Conservation (phyloP, 768 basidiomycete species). For the Botryobasidium botryosum region DNA sequence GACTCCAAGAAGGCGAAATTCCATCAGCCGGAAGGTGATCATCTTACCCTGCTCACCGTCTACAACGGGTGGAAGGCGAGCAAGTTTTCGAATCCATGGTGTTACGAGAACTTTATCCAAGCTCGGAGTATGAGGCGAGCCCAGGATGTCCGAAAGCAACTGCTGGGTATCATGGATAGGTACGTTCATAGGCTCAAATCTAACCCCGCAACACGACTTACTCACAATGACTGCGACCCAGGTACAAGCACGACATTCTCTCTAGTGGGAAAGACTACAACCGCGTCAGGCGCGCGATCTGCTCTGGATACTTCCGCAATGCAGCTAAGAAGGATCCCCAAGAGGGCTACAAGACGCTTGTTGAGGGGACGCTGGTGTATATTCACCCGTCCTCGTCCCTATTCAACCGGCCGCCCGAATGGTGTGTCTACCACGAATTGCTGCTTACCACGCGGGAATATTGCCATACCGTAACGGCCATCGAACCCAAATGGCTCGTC, state of each 20-base stretch:
- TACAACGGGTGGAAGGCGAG: slow-evolving; percentile 98
- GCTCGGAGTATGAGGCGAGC: slow-evolving; percentile 93
- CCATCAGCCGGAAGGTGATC: slow-evolving; percentile 96
- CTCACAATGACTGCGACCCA: slow-evolving; percentile 16
- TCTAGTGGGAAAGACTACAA: slow-evolving; percentile 90
- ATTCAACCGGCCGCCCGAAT: slow-evolving; percentile 94
- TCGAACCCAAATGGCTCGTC: slow-evolving; percentile 97
- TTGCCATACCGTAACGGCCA: slow-evolving; percentile 80
- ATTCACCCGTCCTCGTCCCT: slow-evolving; percentile 94
- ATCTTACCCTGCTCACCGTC: slow-evolving; percentile 78
- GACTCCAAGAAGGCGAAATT: slow-evolving; percentile 99
- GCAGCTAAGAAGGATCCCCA: slow-evolving; percentile 98
- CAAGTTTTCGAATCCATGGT: slow-evolving; percentile 97
- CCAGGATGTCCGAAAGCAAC: slow-evolving; percentile 93
- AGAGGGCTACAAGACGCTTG: slow-evolving; percentile 95
- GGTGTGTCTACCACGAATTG: slow-evolving; percentile 90
- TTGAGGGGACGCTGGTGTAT: slow-evolving; percentile 96
- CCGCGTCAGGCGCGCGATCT: slow-evolving; percentile 83
- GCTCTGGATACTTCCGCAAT: slow-evolving; percentile 94
- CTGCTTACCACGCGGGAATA: slow-evolving; percentile 94
- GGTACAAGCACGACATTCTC: slow-evolving; percentile 93
- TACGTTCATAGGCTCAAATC: slow-evolving; percentile 22
- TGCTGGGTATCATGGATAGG: slow-evolving; percentile 98
- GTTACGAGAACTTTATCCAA: slow-evolving; percentile 98
- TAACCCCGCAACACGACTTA: slow-evolving; percentile 4